Evolutionary conservation across 1,284 basidiomycete species (phyloP).

Genomic region (Phenoliferia sp.): DNA sequence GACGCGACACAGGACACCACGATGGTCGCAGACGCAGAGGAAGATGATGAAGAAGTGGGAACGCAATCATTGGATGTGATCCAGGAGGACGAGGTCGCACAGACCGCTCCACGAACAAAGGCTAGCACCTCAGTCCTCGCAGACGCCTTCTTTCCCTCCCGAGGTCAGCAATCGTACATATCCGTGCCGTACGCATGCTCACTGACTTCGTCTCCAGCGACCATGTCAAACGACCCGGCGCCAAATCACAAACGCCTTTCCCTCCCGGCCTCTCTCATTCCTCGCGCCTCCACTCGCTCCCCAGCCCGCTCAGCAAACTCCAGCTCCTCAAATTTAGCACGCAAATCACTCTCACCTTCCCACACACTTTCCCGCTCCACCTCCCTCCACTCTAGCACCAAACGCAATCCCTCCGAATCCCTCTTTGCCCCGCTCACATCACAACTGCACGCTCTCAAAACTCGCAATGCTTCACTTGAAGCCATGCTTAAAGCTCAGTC

Average conservation of each 20-base stretch:
- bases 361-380: not conserved
- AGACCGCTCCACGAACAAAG: not conserved
- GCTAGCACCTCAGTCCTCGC: not conserved
- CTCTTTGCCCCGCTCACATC: slow-evolving; percentile 19
- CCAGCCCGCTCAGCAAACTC: not conserved
- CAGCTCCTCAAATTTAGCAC: not conserved
- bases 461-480: slow-evolving; percentile 8
- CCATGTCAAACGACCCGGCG: not conserved
- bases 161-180: not conserved
- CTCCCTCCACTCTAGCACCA: not conserved
- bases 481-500: not conserved
- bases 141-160: not conserved
- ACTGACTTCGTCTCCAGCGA: not conserved
- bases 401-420: not conserved
- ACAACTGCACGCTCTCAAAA: slow-evolving; percentile 24
- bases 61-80: not conserved
- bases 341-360: not conserved
- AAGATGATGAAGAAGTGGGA: not conserved
- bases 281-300: not conserved
- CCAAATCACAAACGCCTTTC: not conserved
- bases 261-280: slow-evolving; percentile 42
- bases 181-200: not conserved
- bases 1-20: not conserved
- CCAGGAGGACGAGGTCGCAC: not conserved
- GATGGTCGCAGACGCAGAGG: not conserved